These are phyloP conservation scores for Chlamydomonas incerta DNA, from an alignment of 139 green algal species.

Conservation along the genomic window DNA sequence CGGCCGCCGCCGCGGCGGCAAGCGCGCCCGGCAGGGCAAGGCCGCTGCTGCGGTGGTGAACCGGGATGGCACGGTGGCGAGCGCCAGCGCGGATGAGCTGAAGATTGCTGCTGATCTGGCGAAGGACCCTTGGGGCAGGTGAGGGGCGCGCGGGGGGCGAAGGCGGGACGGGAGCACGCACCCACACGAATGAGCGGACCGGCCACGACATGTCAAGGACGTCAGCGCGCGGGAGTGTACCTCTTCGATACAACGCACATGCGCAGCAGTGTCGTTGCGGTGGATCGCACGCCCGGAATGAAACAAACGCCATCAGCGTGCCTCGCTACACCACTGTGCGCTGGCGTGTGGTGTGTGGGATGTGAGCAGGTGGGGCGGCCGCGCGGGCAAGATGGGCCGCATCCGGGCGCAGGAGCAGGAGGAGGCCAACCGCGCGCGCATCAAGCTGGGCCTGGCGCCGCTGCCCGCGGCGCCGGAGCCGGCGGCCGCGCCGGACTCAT, in stretches of 20 bases:
- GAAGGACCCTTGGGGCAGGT: conserved; percentile 67
- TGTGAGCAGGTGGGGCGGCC: conserved; percentile 59
- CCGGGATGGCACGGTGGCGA: conserved; percentile 73
- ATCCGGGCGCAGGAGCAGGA: conserved; percentile 73
- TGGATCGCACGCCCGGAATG: too few relatives aligned
- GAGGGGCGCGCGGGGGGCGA: background rate
- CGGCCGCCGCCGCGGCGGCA: background rate
- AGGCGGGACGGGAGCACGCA: too few relatives aligned
- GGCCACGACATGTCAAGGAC: too few relatives aligned
- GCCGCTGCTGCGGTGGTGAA: conserved; percentile 48
- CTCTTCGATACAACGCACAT: too few relatives aligned
- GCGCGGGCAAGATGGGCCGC: conserved; percentile 85
- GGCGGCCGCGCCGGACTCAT: background rate
- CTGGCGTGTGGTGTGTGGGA: too few relatives aligned
- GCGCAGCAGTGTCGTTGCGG: too few relatives aligned
- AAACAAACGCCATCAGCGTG: too few relatives aligned
- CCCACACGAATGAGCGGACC: too few relatives aligned
- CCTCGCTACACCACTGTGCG: too few relatives aligned
- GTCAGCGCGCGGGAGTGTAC: too few relatives aligned
- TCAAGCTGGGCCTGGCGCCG: conserved; percentile 14
- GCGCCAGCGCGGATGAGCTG: conserved; percentile 69
- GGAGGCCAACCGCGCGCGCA: conserved; percentile 1
- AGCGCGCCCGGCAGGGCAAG: conserved; percentile 9
- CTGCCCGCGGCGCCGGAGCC: background rate
- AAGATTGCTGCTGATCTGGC: conserved; percentile 71